phyloP scores from a whole-genome alignment of 495 filamentous ascomycete genomes.

The Clohesyomyces aquaticus region DNA sequence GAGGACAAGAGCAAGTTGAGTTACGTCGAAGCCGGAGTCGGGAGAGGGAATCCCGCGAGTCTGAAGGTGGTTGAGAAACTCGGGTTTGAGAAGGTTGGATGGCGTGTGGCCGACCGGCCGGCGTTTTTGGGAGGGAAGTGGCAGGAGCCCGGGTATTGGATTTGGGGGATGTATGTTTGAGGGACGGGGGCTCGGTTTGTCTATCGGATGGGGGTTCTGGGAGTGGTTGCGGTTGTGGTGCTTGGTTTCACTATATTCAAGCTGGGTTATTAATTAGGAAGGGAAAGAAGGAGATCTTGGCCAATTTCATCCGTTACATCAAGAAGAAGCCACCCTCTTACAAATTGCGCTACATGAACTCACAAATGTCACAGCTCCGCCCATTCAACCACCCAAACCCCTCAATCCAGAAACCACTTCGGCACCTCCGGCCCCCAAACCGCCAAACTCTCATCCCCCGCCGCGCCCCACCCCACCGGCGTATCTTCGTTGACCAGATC shows the following conservation, averaged over 20 bases:
- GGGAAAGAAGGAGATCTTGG: no score
- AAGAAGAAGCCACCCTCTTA: background rate
- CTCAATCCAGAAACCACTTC: conserved; percentile 38
- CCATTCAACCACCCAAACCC: background rate
- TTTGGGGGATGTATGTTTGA: conserved; percentile 22
- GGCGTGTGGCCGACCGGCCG: background rate
- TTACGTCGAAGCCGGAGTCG: conserved; percentile 6
- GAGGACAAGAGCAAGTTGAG: background rate
- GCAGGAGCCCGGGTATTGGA: conserved; percentile 16
- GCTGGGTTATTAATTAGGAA: no score
- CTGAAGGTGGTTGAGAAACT: conserved; percentile 15
- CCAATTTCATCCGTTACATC: no score
- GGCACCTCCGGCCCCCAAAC: conserved; percentile 40
- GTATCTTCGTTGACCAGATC: conserved; percentile 67
- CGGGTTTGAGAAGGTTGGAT: conserved; percentile 23
- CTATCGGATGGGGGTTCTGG: background rate
- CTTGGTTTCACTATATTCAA: no score
- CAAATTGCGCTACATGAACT: background rate
- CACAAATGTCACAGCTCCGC: background rate
- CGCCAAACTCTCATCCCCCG: conserved; percentile 38
- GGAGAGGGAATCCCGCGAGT: conserved; percentile 10
- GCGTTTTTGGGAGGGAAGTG: conserved; percentile 11
- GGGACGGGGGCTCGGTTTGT: background rate
- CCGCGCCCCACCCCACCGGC: conserved; percentile 42
- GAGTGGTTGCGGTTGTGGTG: background rate